These are phyloP conservation scores for Phyllosticta citriasiana DNA, from an alignment of 2,329 filamentous ascomycete species.

Conservation along the genomic window DNA sequence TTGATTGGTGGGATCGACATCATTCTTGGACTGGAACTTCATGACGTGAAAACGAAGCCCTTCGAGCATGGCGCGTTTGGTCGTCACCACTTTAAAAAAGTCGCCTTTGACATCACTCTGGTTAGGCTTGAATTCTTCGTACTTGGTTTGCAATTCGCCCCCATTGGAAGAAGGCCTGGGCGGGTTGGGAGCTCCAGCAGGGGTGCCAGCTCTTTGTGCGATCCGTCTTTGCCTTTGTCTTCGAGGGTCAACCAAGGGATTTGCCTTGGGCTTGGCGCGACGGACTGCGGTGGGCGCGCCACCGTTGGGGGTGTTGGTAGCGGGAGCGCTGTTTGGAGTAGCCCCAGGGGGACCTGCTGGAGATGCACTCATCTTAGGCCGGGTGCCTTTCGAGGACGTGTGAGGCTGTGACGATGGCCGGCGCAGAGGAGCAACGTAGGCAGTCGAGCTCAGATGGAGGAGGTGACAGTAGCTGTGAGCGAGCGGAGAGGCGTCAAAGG, in stretches of 20 bases:
- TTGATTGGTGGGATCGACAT: slow-evolving; percentile 62
- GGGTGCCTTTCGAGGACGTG: background rate
- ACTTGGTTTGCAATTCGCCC: background rate
- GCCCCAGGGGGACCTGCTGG: slow-evolving; percentile 20
- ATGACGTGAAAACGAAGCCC: slow-evolving; percentile 81
- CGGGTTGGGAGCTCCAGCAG: background rate
- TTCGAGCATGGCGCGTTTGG: slow-evolving; percentile 69
- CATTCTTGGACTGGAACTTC: slow-evolving; percentile 58
- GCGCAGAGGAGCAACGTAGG: background rate
- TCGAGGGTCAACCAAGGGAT: slow-evolving; percentile 21
- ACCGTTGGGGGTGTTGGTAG: slow-evolving; percentile 22
- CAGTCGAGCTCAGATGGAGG: background rate
- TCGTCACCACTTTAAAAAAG: slow-evolving; percentile 25
- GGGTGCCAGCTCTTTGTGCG: background rate
- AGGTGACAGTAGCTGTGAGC: background rate
- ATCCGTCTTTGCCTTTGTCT: slow-evolving; percentile 10
- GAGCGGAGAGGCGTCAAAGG: background rate
- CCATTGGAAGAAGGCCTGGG: slow-evolving; percentile 2
- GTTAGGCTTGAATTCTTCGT: slow-evolving; percentile 3
- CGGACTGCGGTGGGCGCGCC: slow-evolving; percentile 21
- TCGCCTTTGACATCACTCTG: background rate
- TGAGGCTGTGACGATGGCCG: background rate
- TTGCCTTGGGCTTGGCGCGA: slow-evolving; percentile 24
- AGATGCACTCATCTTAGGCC: slow-evolving; percentile 12
- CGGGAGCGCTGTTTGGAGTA: slow-evolving; percentile 14